Conservation (phyloP, 1,284 basidiomycete genomes). For the Sporisorium exsertum region DNA sequence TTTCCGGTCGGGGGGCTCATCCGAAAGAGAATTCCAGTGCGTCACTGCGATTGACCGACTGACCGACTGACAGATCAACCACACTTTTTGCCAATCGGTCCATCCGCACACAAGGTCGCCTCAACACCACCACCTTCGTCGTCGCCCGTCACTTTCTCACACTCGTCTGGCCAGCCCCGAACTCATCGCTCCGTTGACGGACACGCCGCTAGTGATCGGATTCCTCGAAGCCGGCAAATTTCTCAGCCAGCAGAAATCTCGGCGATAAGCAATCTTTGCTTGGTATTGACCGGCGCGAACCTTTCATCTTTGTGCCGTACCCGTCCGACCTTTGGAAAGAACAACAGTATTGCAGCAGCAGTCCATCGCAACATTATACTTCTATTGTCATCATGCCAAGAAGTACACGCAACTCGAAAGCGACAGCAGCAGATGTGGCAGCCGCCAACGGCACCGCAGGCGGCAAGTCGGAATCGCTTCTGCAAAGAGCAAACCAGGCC, state of each 20-base stretch:
- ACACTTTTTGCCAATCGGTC: neutral
- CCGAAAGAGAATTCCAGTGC: constrained; percentile 12
- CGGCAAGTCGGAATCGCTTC: constrained; percentile 34
- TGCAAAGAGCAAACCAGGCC: constrained; percentile 47
- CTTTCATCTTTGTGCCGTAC: too few species aligned
- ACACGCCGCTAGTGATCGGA: neutral
- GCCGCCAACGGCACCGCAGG: constrained; percentile 25
- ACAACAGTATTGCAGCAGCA: too few species aligned
- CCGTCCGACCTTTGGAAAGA: too few species aligned
- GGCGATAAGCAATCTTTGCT: neutral
- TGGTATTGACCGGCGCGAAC: neutral
- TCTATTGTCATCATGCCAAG: constrained; percentile 26
- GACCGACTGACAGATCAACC: constrained; percentile 1
- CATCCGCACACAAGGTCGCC: constrained; percentile 1
- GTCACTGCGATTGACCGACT: neutral
- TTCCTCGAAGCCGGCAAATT: neutral
- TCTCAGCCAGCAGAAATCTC: neutral
- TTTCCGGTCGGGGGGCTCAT: constrained; percentile 19
- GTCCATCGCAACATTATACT: neutral
- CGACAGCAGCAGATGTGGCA: constrained; percentile 36
- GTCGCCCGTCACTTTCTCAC: neutral
- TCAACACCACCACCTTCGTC: neutral
- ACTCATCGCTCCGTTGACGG: neutral
- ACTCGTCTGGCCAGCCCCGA: neutral
- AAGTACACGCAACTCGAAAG: constrained; percentile 39